Percentiles rank a stretch among this genome's conserved stretches.
Conservation (phyloP, 192 early-diverging fungal genomes). For the Rhizophagus sp. region DNA sequence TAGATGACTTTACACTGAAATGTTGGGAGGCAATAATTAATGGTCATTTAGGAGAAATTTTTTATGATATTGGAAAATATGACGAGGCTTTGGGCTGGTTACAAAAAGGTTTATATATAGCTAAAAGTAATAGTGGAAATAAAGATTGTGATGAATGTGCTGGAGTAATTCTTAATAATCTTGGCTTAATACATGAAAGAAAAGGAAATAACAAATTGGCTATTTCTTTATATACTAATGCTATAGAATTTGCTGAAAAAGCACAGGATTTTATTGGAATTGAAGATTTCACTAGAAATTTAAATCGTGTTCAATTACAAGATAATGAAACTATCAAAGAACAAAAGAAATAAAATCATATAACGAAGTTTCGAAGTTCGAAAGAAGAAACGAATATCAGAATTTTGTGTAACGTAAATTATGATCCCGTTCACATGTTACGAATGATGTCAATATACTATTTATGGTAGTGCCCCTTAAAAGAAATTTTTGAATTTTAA, state of each 20-base stretch:
- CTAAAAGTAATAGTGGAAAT: constrained; percentile 38
- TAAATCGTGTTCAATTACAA: not conserved
- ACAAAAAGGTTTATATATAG: constrained; percentile 49
- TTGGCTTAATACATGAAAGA: constrained; percentile 56
- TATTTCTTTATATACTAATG: constrained; percentile 6
- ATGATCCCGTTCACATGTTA: not conserved
- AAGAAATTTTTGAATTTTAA: not conserved
- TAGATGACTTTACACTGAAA: constrained; percentile 30
- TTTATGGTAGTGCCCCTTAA: not conserved
- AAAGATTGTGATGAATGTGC: constrained; percentile 60
- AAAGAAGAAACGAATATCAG: no score
- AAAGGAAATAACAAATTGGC: constrained; percentile 11
- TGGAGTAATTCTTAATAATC: constrained; percentile 49
- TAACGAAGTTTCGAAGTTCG: no score
- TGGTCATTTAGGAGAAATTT: constrained; percentile 52
- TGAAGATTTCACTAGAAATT: not conserved
- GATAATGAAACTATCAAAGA: not conserved
- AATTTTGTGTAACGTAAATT: no score
- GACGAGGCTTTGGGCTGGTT: constrained; percentile 60
- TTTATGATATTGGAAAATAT: constrained; percentile 46
- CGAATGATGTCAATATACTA: not conserved
- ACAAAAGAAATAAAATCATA: not conserved
- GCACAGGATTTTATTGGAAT: constrained; percentile 17
- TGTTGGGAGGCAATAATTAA: constrained; percentile 55
- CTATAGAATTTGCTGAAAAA: constrained; percentile 18